Percentiles rank a stretch among this genome's conserved stretches.
Evolutionary conservation across 495 filamentous ascomycete species (phyloP).

Genomic region (Xylaria cubensis): DNA sequence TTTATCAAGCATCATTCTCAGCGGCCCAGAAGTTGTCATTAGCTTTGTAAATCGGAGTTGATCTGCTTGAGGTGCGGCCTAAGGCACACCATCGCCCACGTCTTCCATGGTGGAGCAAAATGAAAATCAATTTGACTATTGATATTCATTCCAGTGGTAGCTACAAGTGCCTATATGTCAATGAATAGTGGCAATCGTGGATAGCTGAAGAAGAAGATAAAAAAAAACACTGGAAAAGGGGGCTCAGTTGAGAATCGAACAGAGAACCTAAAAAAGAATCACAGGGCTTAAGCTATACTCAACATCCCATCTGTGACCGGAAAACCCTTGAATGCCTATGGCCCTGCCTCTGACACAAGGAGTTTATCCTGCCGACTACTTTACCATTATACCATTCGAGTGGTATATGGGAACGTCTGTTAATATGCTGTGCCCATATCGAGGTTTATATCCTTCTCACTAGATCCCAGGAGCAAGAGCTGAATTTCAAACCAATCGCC

Average conservation of each 20-base stretch:
- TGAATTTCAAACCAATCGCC: no score
- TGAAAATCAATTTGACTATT: no score
- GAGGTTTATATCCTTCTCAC: neutral
- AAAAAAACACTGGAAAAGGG: no score
- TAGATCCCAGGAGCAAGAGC: neutral
- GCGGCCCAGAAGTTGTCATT: no score
- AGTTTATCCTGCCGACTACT: constrained; percentile 1
- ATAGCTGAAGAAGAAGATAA: no score
- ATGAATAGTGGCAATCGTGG: neutral
- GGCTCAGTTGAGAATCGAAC: neutral
- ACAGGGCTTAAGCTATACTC: constrained; percentile 6
- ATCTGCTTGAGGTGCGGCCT: no score
- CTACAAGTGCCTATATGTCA: neutral
- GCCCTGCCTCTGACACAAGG: constrained; percentile 1
- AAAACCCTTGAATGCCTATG: constrained; percentile 10
- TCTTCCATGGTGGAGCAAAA: no score
- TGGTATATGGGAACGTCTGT: neutral
- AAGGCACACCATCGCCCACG: no score
- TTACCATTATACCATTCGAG: neutral
- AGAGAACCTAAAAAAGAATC: constrained; percentile 5
- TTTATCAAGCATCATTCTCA: no score
- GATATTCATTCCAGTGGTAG: no score
- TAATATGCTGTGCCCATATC: neutral
- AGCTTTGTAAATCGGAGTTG: no score
- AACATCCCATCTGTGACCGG: neutral